Percentiles rank a stretch among this genome's conserved stretches.
Evolutionary conservation across 768 basidiomycete species (phyloP).

Genomic region (Rhodosporidiobolus sp.): DNA sequence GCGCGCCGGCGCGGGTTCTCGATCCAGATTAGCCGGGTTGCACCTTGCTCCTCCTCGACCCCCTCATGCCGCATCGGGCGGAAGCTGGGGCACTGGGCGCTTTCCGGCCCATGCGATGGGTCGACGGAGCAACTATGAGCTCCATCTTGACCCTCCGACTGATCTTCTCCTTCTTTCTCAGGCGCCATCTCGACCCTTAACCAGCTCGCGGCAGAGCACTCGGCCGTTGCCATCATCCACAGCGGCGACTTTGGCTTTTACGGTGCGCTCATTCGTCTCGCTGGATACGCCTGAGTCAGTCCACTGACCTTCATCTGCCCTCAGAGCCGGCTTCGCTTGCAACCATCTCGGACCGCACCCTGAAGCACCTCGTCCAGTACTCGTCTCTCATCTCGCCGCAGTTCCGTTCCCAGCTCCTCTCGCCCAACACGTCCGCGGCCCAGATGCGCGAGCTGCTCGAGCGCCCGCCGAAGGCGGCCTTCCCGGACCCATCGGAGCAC

Average conservation of each 20-base stretch:
- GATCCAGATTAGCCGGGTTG: no score
- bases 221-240: constrained; percentile 89
- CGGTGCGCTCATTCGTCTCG: constrained; percentile 54
- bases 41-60: no score
- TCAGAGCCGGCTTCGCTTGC: constrained; percentile 75
- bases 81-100: no score
- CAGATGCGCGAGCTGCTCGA: constrained; percentile 56
- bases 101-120: no score
- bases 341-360: constrained; percentile 86
- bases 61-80: no score
- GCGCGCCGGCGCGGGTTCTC: no score
- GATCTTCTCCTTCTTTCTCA: constrained; percentile 21
- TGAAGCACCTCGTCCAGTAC: constrained; percentile 93
- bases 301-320: neutral
- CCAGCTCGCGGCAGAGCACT: constrained; percentile 79
- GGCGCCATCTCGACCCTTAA: constrained; percentile 85
- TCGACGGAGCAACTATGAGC: no score
- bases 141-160: no score
- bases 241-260: constrained; percentile 99
- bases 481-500: constrained; percentile 59
- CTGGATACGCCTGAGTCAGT: no score
- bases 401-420: constrained; percentile 53
- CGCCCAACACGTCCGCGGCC: constrained; percentile 24
- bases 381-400: constrained; percentile 85
- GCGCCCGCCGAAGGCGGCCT: constrained; percentile 44